Evolutionary conservation across 2,329 filamentous ascomycete genomes (phyloP), one percentile per base, ranked within the genome.

Genomic region (Tricladium varicosporioides): DNA sequence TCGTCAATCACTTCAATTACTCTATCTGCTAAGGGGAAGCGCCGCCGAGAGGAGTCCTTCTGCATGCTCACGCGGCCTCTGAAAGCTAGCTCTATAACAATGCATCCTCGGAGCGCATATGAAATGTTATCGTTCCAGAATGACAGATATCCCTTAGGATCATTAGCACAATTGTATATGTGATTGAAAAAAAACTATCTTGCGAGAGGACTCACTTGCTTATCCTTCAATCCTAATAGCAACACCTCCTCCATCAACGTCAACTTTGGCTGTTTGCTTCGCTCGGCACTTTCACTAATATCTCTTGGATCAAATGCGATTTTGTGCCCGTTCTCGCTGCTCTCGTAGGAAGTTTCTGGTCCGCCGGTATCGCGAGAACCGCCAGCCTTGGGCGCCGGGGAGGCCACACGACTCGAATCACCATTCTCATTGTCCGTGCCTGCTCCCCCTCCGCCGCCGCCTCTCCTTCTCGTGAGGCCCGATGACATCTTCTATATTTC

Each of bases 91-190:
- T 99, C 94, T 75, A 97, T 91, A 66, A 99, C 94, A 73, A 99
- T 99, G 77, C 94, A 99, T 71, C 94, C 94, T 73, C 94, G 87
- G 61, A 99, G 82, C 64, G 94, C 94, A 74, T 99, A 99, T 59
- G 92, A 97, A 71, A 99, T 99, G 78, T 99, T 99, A 77, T 99
- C 94, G 77, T 99, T 99, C 94, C 94, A 99, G 77, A 99, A 99
- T 31, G 93, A 97, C 62, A 99, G 86, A 72, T 99, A 97, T 64
- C 94, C 94, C 92, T 96, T 71, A 50, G 55, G 42, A 31, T 36
- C 48, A 56, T 65, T 58, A 66, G 48, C 56, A 32, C 22, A 33
- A 14, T 58, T 51, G 40, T n/a, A n/a, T n/a, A n/a, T n/a, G n/a
- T 45, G 43, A 42, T 46, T 19, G 49, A 8, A 54, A 40, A 48